These are phyloP conservation scores for Adenanthera pavonina DNA, from an alignment of 306 rosid species.

Conservation along the genomic window DNA sequence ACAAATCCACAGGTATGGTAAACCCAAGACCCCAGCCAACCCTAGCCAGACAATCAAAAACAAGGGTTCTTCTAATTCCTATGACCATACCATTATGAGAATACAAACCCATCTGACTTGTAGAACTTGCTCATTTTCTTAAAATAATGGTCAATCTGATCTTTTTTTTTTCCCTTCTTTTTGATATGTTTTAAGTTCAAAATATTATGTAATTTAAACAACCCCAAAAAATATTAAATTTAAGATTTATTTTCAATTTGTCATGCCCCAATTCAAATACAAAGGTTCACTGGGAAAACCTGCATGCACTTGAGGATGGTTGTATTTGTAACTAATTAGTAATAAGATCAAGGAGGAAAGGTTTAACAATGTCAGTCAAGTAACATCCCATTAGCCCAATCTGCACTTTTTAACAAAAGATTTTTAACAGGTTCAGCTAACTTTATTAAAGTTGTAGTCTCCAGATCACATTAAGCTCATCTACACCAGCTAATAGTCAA, in stretches of 20 bases:
- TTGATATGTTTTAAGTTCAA: not conserved
- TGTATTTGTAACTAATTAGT: not conserved
- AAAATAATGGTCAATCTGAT: not conserved
- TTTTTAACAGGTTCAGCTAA: not conserved
- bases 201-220: not conserved
- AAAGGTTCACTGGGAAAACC: not conserved
- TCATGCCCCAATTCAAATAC: not conserved
- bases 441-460: not conserved
- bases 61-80: too few species aligned
- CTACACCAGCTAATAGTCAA: slow-evolving; percentile 13
- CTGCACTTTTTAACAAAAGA: not conserved
- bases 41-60: too few species aligned
- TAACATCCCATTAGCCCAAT: not conserved
- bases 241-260: not conserved
- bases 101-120: too few species aligned
- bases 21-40: too few species aligned
- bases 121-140: not conserved
- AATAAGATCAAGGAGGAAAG: not conserved
- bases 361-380: not conserved
- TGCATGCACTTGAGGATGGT: not conserved
- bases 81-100: too few species aligned
- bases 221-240: not conserved
- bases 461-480: not conserved
- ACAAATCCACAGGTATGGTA: too few species aligned
- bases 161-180: not conserved